phyloP scores from a whole-genome alignment of 2,329 filamentous ascomycete species.

The Trichoderma atroviride region DNA sequence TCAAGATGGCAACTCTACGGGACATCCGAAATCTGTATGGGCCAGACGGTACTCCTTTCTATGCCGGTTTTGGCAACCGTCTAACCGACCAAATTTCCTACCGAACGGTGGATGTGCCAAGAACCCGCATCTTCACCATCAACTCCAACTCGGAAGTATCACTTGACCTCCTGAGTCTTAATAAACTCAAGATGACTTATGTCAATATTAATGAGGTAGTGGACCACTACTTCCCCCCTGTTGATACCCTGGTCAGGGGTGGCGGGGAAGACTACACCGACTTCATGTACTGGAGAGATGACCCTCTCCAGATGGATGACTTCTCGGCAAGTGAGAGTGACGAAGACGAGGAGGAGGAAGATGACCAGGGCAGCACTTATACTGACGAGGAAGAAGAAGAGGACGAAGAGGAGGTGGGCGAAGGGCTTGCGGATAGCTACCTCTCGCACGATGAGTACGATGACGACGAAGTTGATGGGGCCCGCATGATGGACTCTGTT shows the following conservation, averaged over 20 bases:
- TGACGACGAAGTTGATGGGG: slow-evolving; percentile 48
- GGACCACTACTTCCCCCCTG: slow-evolving; percentile 96
- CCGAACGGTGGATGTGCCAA: slow-evolving; percentile 91
- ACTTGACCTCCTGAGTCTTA: slow-evolving; percentile 84
- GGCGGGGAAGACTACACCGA: slow-evolving; percentile 96
- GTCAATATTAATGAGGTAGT: slow-evolving; percentile 96
- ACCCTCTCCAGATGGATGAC: slow-evolving; percentile 80
- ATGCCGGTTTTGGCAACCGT: slow-evolving; percentile 95
- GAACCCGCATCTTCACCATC: slow-evolving; percentile 95
- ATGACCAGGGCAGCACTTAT: slow-evolving; percentile 48
- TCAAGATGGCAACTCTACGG: slow-evolving; percentile 97
- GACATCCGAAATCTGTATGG: slow-evolving; percentile 91
- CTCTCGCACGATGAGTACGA: slow-evolving; percentile 55
- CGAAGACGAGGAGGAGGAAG: slow-evolving; percentile 56
- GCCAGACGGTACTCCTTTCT: slow-evolving; percentile 79
- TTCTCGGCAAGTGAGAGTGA: slow-evolving; percentile 75
- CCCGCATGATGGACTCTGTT: background rate
- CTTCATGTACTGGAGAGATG: slow-evolving; percentile 94
- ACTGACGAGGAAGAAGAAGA: slow-evolving; percentile 44
- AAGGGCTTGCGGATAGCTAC: slow-evolving; percentile 58
- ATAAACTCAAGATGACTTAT: slow-evolving; percentile 95
- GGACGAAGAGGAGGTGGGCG: slow-evolving; percentile 44
- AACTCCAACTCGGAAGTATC: slow-evolving; percentile 97
- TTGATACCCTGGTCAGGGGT: slow-evolving; percentile 81
- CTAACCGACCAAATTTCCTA: slow-evolving; percentile 96